Evolutionary conservation across 176 grass and related monocot species (phyloP).

Genomic region (Oryza officinalis): DNA sequence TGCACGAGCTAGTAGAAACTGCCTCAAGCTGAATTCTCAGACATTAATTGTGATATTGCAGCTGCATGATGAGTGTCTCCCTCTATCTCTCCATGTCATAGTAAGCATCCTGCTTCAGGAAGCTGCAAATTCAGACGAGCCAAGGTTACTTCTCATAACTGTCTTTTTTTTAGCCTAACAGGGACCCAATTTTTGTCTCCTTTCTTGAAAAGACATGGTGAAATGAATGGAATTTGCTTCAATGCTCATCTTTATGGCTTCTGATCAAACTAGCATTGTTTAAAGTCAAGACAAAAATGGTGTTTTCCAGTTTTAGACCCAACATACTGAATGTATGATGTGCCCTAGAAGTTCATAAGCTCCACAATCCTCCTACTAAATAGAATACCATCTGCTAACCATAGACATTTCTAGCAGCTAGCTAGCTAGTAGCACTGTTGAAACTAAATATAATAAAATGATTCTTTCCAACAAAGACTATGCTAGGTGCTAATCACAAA

Average conservation of each 20-base stretch:
- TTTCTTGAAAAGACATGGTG: background rate
- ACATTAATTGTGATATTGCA: background rate
- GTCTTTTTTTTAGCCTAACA: background rate
- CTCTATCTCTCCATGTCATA: background rate
- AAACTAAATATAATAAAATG: background rate
- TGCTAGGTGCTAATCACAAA: background rate
- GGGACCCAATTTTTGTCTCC: background rate
- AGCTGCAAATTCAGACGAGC: background rate
- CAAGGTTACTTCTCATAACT: background rate
- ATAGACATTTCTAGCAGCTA: background rate
- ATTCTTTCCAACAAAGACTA: background rate
- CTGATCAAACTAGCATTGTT: background rate
- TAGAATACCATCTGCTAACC: background rate
- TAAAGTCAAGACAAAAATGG: background rate
- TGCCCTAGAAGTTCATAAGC: background rate
- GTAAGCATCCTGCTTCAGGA: background rate
- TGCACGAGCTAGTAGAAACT: background rate
- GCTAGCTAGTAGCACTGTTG: background rate
- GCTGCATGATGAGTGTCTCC: background rate
- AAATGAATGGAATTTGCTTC: background rate
- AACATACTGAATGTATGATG: background rate
- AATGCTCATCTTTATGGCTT: background rate
- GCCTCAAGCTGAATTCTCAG: background rate
- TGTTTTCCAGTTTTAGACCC: background rate
- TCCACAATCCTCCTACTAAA: background rate